These are phyloP conservation scores for Lyophyllum shimeji DNA, from an alignment of 768 basidiomycete species.

Conservation along the genomic window DNA sequence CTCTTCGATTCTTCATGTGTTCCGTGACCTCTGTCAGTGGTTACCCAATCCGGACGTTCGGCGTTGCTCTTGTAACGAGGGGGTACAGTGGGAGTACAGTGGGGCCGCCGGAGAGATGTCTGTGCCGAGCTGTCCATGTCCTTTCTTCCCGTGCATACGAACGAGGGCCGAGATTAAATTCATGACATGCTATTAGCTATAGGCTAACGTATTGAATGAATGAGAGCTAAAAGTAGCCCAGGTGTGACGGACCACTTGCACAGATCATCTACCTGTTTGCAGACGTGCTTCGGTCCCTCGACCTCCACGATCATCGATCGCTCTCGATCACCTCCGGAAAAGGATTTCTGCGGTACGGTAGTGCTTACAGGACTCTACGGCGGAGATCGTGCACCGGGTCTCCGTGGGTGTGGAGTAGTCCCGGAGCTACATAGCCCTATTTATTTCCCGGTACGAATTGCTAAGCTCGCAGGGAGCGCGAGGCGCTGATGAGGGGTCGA, in stretches of 20 bases:
- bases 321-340: too few species aligned
- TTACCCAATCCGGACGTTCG: neutral
- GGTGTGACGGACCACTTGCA: too few species aligned
- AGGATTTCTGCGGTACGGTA: too few species aligned
- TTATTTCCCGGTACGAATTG: neutral
- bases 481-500: neutral
- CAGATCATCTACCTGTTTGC: too few species aligned
- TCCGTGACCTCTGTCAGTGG: neutral
- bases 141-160: neutral
- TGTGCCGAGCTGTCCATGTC: neutral
- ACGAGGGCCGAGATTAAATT: neutral
- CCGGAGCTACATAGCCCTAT: neutral
- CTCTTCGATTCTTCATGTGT: constrained; percentile 1
- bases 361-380: too few species aligned
- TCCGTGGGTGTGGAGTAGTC: neutral
- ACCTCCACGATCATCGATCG: too few species aligned
- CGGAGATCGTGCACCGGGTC: neutral
- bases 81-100: too few species aligned
- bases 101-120: too few species aligned
- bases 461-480: neutral
- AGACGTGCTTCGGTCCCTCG: too few species aligned
- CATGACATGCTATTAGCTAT: too few species aligned
- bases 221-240: too few species aligned
- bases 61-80: neutral
- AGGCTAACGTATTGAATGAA: too few species aligned